Evolutionary conservation across 192 early-diverging fungal species (phyloP).

Genomic region (Glomus cerebriforme): DNA sequence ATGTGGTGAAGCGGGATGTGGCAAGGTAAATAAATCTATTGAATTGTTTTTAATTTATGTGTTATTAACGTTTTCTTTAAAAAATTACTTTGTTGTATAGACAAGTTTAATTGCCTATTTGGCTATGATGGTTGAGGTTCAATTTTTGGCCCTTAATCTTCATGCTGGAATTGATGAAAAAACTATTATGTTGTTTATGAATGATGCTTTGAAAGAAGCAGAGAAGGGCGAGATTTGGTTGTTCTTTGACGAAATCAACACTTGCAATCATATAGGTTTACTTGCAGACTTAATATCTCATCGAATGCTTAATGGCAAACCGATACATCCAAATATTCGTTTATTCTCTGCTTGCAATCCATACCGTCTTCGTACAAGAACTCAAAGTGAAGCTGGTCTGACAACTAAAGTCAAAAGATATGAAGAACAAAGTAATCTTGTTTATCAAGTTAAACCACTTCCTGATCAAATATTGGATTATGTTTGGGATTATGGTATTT

Average conservation of each 20-base stretch:
- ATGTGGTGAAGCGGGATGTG: not conserved
- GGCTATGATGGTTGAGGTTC: not conserved
- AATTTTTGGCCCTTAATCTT: not conserved
- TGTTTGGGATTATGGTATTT: not conserved
- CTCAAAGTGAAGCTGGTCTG: not conserved
- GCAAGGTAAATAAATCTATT: not conserved
- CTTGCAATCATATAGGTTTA: not conserved
- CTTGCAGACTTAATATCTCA: not conserved
- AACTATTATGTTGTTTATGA: not conserved
- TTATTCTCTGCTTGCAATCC: not conserved
- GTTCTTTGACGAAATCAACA: not conserved
- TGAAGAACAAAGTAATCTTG: not conserved
- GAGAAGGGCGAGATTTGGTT: not conserved
- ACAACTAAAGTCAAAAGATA: not conserved
- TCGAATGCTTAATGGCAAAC: not conserved
- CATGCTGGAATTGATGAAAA: not conserved
- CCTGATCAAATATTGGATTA: conserved; percentile 22
- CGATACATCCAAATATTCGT: not conserved
- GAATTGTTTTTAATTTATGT: too few species aligned
- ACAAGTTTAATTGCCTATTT: not conserved
- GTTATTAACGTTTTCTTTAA: not conserved
- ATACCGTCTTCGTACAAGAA: not conserved
- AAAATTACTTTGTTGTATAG: not conserved
- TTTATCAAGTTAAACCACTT: conserved; percentile 3
- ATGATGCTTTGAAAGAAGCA: not conserved